Conservation (phyloP, 208 protist species). For the Acanthamoeba sp. region DNA sequence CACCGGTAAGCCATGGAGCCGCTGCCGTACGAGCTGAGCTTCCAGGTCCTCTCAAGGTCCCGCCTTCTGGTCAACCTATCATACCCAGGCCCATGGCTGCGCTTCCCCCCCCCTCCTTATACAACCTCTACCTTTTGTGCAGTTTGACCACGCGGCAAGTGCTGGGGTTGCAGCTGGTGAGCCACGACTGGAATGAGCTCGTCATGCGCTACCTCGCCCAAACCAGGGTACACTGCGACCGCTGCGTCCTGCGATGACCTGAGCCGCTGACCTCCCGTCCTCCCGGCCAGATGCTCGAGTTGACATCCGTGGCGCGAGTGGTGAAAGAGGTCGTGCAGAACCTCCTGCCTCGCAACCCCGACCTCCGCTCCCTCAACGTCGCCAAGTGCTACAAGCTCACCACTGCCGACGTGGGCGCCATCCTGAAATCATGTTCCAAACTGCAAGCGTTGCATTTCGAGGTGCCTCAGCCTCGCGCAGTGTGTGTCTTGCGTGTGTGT, state of each 20-base stretch:
- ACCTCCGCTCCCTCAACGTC: not conserved
- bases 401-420: not conserved
- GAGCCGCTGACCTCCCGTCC: too few relatives aligned
- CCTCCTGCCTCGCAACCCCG: not conserved
- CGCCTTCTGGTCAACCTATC: too few relatives aligned
- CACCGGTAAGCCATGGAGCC: too few relatives aligned
- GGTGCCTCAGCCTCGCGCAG: not conserved
- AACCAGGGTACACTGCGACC: not conserved
- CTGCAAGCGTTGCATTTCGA: not conserved
- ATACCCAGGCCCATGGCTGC: too few relatives aligned
- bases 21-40: not conserved
- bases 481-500: not conserved
- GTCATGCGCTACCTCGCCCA: not conserved
- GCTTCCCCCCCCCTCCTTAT: too few relatives aligned
- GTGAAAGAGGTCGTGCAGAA: not conserved
- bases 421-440: not conserved
- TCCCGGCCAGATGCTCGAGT: not conserved
- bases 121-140: too few relatives aligned
- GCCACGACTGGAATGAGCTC: not conserved
- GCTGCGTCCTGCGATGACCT: not conserved
- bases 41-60: not conserved
- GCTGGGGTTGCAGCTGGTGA: not conserved
- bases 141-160: conserved; percentile 5
- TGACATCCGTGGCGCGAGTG: not conserved
- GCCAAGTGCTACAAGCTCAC: not conserved